Percentiles rank a stretch among this genome's conserved stretches.
phyloP scores from a whole-genome alignment of 306 rosid genomes.

The Sophora flavescens region DNA sequence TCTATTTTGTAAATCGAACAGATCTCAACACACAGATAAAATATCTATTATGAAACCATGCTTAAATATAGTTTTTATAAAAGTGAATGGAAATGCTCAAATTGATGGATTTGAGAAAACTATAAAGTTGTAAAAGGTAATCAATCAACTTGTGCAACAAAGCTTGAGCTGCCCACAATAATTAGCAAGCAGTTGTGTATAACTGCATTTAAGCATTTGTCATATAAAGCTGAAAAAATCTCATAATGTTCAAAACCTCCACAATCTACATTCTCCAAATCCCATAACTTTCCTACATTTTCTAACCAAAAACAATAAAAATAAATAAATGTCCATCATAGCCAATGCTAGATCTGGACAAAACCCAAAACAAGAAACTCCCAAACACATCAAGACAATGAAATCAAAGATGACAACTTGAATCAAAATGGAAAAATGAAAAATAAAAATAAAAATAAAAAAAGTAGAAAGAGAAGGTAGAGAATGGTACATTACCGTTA shows the following conservation, averaged over 20 bases:
- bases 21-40: background rate
- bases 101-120: background rate
- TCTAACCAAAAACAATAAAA: too few relatives aligned
- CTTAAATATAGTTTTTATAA: too few relatives aligned
- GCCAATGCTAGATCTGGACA: slow-evolving; percentile 50
- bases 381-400: slow-evolving; percentile 40
- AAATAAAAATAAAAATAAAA: background rate
- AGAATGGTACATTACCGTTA: slow-evolving; percentile 59
- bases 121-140: slow-evolving; percentile 6
- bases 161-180: background rate
- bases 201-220: slow-evolving; percentile 16
- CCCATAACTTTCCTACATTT: slow-evolving; percentile 16
- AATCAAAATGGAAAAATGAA: slow-evolving; percentile 15
- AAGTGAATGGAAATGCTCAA: background rate
- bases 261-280: slow-evolving; percentile 37
- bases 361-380: slow-evolving; percentile 35
- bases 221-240: slow-evolving; percentile 36
- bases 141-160: slow-evolving; percentile 13
- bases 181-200: background rate
- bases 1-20: background rate
- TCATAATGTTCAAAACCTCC: background rate
- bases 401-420: background rate
- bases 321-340: slow-evolving; percentile 15
- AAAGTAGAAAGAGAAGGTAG: background rate
- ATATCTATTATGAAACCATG: slow-evolving; percentile 2